Base-by-base conservation (phyloP, 1,284 basidiomycete species). In the Butyriboletus appendiculatus region DNA sequence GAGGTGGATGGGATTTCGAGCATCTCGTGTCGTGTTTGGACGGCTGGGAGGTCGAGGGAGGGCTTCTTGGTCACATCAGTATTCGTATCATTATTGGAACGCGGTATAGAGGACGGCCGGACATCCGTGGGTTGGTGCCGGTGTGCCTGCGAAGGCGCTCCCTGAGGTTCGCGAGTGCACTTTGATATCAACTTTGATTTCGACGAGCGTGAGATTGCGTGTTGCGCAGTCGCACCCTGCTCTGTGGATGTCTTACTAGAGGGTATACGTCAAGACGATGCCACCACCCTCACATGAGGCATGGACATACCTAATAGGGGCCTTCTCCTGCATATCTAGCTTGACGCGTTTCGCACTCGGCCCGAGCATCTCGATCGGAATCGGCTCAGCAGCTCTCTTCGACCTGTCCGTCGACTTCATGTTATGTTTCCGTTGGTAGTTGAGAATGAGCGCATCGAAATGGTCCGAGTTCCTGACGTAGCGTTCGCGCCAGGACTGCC, bases 401-500 rank as follows among this genome's bases (percentile, higher is more conserved):
- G 18, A 26, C 10, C 15, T 16, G 5, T 20, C 28, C 10, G 1
- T 24, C 2, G 20, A 2, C 14, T 30, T 16, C 8, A 8, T 2
- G 4, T 24, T 5, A 1, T 58, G 44, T 39, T 58, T 68, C 26
- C 30, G 7, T 16, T 70, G 70, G 26, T 65, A 59, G 12, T 53
- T 63, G 37, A 44, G 56, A 37, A 86, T 82, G 16, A 35, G 43
- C 10, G 4, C 20, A 59, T 87, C 77, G 45, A 84, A 82, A 0
- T 50, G 37, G 0, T 55, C 60, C 37, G 68, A 30, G 43, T 82
- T 69, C 53, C 74, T 80, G 42, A 61, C 62, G 57, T 84, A 85
- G 24, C 75, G 76, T 42, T 80, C 72, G 11, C 81, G 74, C 84
- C 84, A 85, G 4, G 79, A 81, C 15, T 75, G 71, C 78, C 75